Evolutionary conservation across 2,329 filamentous ascomycete species (phyloP).

Genomic region (Ophiocordyceps camponoti-leonardi): DNA sequence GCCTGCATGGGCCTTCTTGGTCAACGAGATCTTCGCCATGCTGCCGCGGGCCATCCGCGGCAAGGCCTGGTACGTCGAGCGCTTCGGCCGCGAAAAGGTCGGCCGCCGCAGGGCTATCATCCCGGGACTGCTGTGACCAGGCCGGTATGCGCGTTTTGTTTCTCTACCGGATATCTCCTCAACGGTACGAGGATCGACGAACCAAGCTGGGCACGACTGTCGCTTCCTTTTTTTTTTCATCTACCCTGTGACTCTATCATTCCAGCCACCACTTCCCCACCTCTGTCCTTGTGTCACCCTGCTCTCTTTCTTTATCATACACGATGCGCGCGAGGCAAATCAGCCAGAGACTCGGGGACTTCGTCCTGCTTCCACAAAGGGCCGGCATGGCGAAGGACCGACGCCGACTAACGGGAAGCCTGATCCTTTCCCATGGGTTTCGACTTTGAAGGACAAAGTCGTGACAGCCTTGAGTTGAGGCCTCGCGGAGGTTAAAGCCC

Average conservation of each 20-base stretch:
- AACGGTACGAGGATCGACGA: not conserved
- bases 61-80: slow-evolving; percentile 70
- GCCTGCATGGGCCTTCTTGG: slow-evolving; percentile 63
- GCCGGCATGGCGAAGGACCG: too few species aligned
- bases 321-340: not conserved
- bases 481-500: too few species aligned
- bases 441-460: not conserved
- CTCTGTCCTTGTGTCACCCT: not conserved
- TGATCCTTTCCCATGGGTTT: not conserved
- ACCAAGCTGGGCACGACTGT: not conserved
- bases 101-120: slow-evolving; percentile 56
- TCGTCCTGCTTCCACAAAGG: not conserved
- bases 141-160: too few species aligned
- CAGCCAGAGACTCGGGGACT: not conserved
- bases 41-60: slow-evolving; percentile 69
- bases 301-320: not conserved
- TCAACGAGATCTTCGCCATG: slow-evolving; percentile 87
- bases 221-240: not conserved
- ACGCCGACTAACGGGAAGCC: too few species aligned
- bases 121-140: slow-evolving; percentile 25
- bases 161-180: too few species aligned
- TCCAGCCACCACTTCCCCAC: not conserved
- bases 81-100: slow-evolving; percentile 73
- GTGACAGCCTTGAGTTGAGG: too few species aligned
- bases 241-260: not conserved